A percentile compares a stretch with the other conserved stretches of the same genome.
Conservation (phyloP, 805 yeast genomes). For the Helenozyma rhizophorensis region DNA sequence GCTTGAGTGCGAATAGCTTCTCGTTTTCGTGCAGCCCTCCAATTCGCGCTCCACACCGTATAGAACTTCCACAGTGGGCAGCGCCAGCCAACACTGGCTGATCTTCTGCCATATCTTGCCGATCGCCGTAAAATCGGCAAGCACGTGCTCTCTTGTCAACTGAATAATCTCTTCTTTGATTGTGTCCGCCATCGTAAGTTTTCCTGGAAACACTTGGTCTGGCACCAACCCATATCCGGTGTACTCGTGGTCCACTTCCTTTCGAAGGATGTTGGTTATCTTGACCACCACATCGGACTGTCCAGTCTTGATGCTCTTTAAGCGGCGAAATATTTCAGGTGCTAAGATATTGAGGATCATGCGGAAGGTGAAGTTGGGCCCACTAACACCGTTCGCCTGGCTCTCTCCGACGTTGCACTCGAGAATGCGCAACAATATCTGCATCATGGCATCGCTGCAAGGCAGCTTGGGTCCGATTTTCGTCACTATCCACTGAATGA, state of each 20-base stretch:
- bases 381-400: constrained; percentile 4
- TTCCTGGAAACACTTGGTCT: not conserved
- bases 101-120: constrained; percentile 8
- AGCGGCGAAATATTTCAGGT: constrained; percentile 5
- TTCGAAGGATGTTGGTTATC: constrained; percentile 4
- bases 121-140: not conserved
- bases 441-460: constrained; percentile 9
- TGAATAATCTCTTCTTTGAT: constrained; percentile 4
- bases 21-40: constrained; percentile 2
- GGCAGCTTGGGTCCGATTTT: constrained; percentile 13
- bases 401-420: constrained; percentile 10
- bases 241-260: constrained; percentile 7
- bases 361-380: constrained; percentile 7
- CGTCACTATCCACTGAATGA: constrained; percentile 27
- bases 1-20: constrained; percentile 1
- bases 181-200: constrained; percentile 1
- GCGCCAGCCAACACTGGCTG: constrained; percentile 1
- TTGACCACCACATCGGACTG: constrained; percentile 3
- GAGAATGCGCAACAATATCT: constrained; percentile 10
- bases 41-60: constrained; percentile 6
- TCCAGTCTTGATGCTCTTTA: constrained; percentile 1
- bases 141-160: constrained; percentile 1
- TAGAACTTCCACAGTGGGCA: constrained; percentile 2
- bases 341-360: constrained; percentile 13
- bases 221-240: constrained; percentile 1